Percentiles rank a stretch among this genome's conserved stretches.
These are phyloP conservation scores for Beauveria bassiana DNA, from an alignment of 2,329 filamentous ascomycete genomes.

Conservation along the genomic window DNA sequence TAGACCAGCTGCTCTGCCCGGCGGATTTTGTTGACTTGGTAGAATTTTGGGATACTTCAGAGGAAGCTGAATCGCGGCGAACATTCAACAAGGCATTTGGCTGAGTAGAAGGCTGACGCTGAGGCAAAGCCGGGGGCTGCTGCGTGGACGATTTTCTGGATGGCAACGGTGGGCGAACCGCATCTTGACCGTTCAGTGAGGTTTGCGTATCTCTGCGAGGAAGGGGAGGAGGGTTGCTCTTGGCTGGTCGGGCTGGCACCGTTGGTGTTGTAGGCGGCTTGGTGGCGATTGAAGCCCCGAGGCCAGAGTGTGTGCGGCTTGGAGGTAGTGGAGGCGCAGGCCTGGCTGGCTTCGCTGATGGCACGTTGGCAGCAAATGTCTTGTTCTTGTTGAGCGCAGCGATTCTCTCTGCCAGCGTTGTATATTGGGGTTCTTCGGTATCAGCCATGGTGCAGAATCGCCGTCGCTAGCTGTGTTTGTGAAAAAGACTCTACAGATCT, in stretches of 20 bases:
- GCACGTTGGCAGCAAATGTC: slow-evolving; percentile 41
- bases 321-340: slow-evolving; percentile 33
- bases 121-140: slow-evolving; percentile 41
- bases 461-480: neutral
- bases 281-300: slow-evolving; percentile 18
- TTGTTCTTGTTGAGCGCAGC: slow-evolving; percentile 56
- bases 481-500: neutral
- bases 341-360: slow-evolving; percentile 21
- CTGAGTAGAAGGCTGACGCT: slow-evolving; percentile 40
- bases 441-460: slow-evolving; percentile 44
- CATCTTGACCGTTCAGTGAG: slow-evolving; percentile 10
- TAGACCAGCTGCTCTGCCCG: slow-evolving; percentile 36
- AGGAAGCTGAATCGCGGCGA: slow-evolving; percentile 50
- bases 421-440: slow-evolving; percentile 54
- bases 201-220: slow-evolving; percentile 23
- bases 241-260: slow-evolving; percentile 31
- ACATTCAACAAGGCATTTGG: slow-evolving; percentile 26
- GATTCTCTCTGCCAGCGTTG: slow-evolving; percentile 53
- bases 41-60: slow-evolving; percentile 48
- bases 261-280: slow-evolving; percentile 25
- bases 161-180: slow-evolving; percentile 30
- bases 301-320: slow-evolving; percentile 27
- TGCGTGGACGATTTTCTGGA: slow-evolving; percentile 22
- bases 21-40: slow-evolving; percentile 45
- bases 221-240: slow-evolving; percentile 25